Conservation (phyloP, 2,329 filamentous ascomycete species). For the Zasmidium cellare region DNA sequence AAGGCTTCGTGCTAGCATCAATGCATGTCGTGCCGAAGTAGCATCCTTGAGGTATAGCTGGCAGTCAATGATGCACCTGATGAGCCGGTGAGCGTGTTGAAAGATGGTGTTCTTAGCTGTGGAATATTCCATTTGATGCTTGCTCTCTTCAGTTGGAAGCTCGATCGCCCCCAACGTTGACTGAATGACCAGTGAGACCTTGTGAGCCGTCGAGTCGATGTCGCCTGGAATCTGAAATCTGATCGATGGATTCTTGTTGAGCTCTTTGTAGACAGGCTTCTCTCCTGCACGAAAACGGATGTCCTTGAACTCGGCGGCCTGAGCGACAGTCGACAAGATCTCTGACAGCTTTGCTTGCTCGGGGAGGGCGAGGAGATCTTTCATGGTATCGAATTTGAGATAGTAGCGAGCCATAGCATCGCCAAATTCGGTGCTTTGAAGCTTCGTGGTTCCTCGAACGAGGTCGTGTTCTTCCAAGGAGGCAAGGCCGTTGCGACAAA, state of each 20-base stretch:
- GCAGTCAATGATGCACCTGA: constrained; percentile 76
- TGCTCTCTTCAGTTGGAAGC: constrained; percentile 58
- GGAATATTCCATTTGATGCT: constrained; percentile 57
- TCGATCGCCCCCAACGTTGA: constrained; percentile 68
- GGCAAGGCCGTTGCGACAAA: constrained; percentile 68
- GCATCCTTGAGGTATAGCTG: constrained; percentile 65
- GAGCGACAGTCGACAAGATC: constrained; percentile 65
- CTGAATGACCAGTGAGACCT: constrained; percentile 77
- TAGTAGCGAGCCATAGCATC: constrained; percentile 83
- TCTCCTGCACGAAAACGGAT: constrained; percentile 71
- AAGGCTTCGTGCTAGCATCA: constrained; percentile 77
- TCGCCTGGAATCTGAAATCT: constrained; percentile 70
- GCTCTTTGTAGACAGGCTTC: constrained; percentile 66
- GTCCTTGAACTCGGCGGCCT: constrained; percentile 71
- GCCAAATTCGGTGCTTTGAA: constrained; percentile 70
- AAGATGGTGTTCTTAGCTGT: constrained; percentile 66
- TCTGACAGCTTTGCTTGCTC: constrained; percentile 62
- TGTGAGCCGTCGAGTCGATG: constrained; percentile 67
- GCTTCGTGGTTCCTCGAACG: constrained; percentile 49
- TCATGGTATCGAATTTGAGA: constrained; percentile 78
- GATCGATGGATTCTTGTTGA: constrained; percentile 69
- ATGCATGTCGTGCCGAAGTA: constrained; percentile 63
- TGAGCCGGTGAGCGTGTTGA: constrained; percentile 66
- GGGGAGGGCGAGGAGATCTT: constrained; percentile 63
- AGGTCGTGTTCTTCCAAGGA: constrained; percentile 63